These are phyloP conservation scores for Claviceps lovelessii DNA, from an alignment of 2,329 filamentous ascomycete species.

Conservation along the genomic window DNA sequence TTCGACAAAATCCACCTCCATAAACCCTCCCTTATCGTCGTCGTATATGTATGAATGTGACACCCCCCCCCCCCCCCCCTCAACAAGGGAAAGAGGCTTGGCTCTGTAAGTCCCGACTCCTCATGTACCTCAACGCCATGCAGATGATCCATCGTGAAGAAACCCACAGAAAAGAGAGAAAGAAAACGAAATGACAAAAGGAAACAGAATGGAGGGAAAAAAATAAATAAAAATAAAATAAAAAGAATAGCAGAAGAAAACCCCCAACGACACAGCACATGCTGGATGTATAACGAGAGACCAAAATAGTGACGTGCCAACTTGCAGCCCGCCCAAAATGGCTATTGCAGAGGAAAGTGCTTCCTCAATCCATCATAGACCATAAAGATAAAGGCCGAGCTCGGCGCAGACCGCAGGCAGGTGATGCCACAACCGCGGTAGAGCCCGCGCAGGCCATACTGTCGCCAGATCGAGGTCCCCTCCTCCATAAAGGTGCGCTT, in stretches of 20 bases:
- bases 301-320: too few relatives aligned
- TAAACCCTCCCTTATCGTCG: too few relatives aligned
- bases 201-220: not conserved
- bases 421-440: constrained; percentile 95
- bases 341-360: constrained; percentile 39
- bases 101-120: not conserved
- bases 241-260: not conserved
- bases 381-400: constrained; percentile 96
- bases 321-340: not conserved
- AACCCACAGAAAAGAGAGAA: not conserved
- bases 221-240: not conserved
- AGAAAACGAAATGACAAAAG: not conserved
- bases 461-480: constrained; percentile 58
- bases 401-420: constrained; percentile 72
- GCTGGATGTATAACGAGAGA: not conserved
- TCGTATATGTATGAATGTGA: too few relatives aligned
- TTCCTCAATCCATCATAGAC: constrained; percentile 78
- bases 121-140: constrained; percentile 4
- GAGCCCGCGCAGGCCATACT: constrained; percentile 68
- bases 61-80: too few relatives aligned
- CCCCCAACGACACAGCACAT: not conserved
- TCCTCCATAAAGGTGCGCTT: constrained; percentile 60
- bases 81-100: not conserved
- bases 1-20: too few relatives aligned
- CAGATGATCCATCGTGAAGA: constrained; percentile 8